Base-by-base conservation (phyloP, 202 grass and related monocot genomes). In the Carex arenaria region DNA sequence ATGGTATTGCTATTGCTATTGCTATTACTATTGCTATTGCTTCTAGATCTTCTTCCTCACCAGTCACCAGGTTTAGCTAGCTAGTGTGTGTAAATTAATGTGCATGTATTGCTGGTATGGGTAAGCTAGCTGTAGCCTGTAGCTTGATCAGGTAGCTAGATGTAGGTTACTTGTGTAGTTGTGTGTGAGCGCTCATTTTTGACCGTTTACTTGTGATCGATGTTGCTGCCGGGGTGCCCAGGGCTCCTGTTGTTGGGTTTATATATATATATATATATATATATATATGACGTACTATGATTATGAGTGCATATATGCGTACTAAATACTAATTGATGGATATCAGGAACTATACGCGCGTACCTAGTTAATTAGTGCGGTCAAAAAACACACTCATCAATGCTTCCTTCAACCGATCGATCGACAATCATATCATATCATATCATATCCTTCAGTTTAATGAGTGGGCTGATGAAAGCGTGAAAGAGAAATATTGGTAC, bases 361-460 rank as follows among this genome's bases (percentile, higher is more conserved):
- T 0, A 1, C 5, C 5, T 45, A 10, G 42, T 45, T 45, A 45
- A 45, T 45, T 45, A 45, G 7, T 45, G 42, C 42, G 42, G 42
- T 45, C 7, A 10, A 45, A 45, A 45, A 45, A 7, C 8, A 0
- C 7, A 45, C 42, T 9, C 42, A 40, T 75, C n/a, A 30, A 57
- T 77, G 52, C 7, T 63, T 53, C 64, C 7, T 63, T 53, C 64
- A 69, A 61, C 80, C 80, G 63, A 82, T 53, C 64, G 56, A 61
- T 63, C 80, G 63, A 82, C 80, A 20, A 20, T 28, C 5, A 36
- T 40, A 22, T 28, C n/a, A 69, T 63, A 20, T 12, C n/a, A n/a
- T n/a, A n/a, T 17, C 2, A 36, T 40, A 22, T 28, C 11, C 42
- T 34, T 82, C 23, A 68, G 18, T 68, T 68, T 68, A 52, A 82